Conservation (phyloP, 129 eudicot genomes). For the Gnaphalium uliginosum region DNA sequence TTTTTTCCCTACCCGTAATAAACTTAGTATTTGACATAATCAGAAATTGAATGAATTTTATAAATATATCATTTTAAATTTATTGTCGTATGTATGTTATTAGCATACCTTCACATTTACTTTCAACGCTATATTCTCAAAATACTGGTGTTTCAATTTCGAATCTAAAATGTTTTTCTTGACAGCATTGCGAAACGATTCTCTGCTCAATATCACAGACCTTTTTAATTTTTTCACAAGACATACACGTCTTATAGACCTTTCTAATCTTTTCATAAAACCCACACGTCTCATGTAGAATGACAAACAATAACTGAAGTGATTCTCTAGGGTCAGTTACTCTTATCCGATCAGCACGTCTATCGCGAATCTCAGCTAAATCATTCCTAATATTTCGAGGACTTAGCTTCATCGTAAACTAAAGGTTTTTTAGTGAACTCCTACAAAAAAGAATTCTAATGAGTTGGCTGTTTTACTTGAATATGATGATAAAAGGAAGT, state of each 20-base stretch:
- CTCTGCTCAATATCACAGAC: slow-evolving; percentile 79
- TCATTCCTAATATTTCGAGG: slow-evolving; percentile 44
- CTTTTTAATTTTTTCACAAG: no score
- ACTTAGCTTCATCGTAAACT: no score
- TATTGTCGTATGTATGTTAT: no score
- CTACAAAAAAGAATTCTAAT: no score
- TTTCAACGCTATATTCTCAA: slow-evolving; percentile 65
- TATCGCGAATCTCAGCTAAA: slow-evolving; percentile 31
- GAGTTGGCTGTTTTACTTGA: no score
- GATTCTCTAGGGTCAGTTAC: slow-evolving; percentile 10
- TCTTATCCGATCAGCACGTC: slow-evolving; percentile 18
- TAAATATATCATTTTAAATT: no score
- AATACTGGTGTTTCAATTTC: slow-evolving; percentile 43
- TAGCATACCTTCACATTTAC: slow-evolving; percentile 68
- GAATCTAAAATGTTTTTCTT: no score
- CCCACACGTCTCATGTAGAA: slow-evolving; percentile 61
- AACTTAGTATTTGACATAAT: no score
- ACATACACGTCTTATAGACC: no score
- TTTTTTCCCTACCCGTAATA: slow-evolving; percentile 60
- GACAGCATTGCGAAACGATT: slow-evolving; percentile 75
- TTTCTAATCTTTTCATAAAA: slow-evolving; percentile 65
- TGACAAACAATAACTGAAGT: slow-evolving; percentile 53
- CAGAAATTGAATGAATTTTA: no score
- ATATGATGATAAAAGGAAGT: no score
- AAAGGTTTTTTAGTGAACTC: no score